Evolutionary conservation across 805 yeast genomes (phyloP), one percentile per base, ranked within the genome.

Genomic region (Kazachstania bromeliacearum): DNA sequence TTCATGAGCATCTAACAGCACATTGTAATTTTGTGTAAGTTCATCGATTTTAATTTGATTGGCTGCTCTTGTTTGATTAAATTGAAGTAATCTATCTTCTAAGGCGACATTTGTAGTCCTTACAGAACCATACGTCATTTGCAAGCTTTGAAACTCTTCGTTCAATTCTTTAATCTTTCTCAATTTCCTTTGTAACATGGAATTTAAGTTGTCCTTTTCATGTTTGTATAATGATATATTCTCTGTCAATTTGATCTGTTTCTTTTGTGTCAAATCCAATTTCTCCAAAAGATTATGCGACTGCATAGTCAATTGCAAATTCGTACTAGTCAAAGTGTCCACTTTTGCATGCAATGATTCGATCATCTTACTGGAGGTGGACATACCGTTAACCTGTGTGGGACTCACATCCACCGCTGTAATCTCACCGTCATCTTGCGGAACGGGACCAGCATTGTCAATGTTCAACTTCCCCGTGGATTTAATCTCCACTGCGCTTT

Each of bases 221-320:
- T 84, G 92, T 53, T 79, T 79, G 26, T 81, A 66, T 44, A 77
- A 78, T 23, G 85, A 76, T 35, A 68, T 51, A 26, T 68, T 59
- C 37, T 72, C 68, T 48, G 66, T 63, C 42, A 77, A 72, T 55
- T 75, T 77, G 44, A 62, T 30, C 64, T 63, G 52, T 47, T 46
- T 46, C 54, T 66, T 50, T 55, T 62, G 49, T 36, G 59, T 67
- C 33, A 66, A 53, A 43, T 75, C 78, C 8, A 63, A 52, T 44
- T 71, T 73, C 45, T 74, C 65, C 33, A 73, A 61, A 38, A 77
- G 77, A 34, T 75, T 75, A 27, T 65, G 66, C 4, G 61, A 57
- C 40, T 64, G 68, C 2, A 45, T 58, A 36, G 60, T 70, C 26
- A 59, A 42, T 31, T 59, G 57, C n/a, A 63, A 28, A 31, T 62